These are phyloP conservation scores for Aegilops sharonensis DNA, from an alignment of 176 grass and related monocot species.

Conservation along the genomic window DNA sequence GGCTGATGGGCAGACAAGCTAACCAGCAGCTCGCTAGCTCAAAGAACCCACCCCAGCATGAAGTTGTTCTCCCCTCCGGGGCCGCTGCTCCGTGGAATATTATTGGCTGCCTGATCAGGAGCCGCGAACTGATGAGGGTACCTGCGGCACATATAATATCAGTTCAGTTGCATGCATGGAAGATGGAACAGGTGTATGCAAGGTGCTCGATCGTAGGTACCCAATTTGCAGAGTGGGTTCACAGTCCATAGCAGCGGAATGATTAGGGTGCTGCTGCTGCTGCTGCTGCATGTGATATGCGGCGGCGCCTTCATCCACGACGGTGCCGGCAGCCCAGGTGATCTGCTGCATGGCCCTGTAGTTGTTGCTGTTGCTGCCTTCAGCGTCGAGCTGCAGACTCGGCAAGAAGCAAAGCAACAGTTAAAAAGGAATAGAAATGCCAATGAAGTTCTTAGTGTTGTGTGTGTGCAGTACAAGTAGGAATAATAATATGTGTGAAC, in stretches of 20 bases:
- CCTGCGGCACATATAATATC: conserved; percentile 32
- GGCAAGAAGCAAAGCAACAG: not conserved
- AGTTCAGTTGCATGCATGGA: not conserved
- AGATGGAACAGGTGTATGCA: not conserved
- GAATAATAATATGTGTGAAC: not conserved
- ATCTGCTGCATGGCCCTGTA: conserved; percentile 59
- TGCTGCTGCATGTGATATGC: conserved; percentile 61
- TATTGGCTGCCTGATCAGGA: conserved; percentile 34
- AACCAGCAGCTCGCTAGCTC: conserved; percentile 6
- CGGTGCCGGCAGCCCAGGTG: conserved; percentile 50
- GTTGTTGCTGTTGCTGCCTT: conserved; percentile 48
- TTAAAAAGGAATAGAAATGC: not conserved
- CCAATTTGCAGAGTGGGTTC: conserved; percentile 88
- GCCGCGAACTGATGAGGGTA: conserved; percentile 67
- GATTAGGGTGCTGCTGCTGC: conserved; percentile 41
- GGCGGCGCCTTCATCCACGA: conserved; percentile 41
- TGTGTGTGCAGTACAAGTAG: not conserved
- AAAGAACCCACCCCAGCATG: conserved; percentile 91
- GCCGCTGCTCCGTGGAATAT: conserved; percentile 47
- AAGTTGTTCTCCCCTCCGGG: conserved; percentile 69
- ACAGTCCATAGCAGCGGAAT: conserved; percentile 60
- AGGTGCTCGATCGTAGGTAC: conserved; percentile 24
- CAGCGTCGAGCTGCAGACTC: conserved; percentile 57
- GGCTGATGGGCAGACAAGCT: not conserved
- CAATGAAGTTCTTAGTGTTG: not conserved